These are phyloP conservation scores for Oidiodendron maius DNA, from an alignment of 495 filamentous ascomycete species.

Conservation along the genomic window DNA sequence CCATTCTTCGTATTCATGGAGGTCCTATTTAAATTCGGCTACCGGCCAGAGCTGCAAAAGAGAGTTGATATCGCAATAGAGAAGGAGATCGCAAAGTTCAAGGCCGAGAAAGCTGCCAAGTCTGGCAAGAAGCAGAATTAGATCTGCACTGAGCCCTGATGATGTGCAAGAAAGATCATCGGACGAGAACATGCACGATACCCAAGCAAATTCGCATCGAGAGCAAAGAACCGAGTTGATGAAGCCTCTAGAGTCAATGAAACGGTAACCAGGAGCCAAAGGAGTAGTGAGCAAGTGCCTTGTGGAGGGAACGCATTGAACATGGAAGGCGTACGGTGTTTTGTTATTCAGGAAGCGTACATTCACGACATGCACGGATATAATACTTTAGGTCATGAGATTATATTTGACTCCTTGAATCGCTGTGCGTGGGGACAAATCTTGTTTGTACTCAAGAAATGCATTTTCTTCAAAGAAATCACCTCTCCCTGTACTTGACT, in stretches of 20 bases:
- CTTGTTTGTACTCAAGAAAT: too few relatives aligned
- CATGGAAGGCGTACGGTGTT: background rate
- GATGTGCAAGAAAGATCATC: background rate
- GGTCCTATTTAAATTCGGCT: slow-evolving; percentile 84
- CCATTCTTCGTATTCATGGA: slow-evolving; percentile 99
- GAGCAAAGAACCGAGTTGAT: background rate
- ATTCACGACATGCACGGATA: background rate
- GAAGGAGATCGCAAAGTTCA: slow-evolving; percentile 59
- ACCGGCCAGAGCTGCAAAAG: slow-evolving; percentile 77
- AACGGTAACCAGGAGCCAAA: background rate
- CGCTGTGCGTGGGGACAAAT: too few relatives aligned
- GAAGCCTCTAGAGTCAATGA: background rate
- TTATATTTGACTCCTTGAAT: too few relatives aligned
- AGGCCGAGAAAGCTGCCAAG: slow-evolving; percentile 31
- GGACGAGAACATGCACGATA: background rate
- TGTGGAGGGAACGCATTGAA: background rate
- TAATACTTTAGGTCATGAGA: background rate
- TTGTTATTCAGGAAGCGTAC: background rate
- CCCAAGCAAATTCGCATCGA: background rate
- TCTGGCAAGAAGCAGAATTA: slow-evolving; percentile 31
- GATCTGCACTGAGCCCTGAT: background rate
- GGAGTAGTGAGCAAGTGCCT: background rate
- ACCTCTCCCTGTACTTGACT: too few relatives aligned
- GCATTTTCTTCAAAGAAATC: too few relatives aligned
- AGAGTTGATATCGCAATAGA: slow-evolving; percentile 71